Percentiles rank a stretch among this genome's conserved stretches.
Evolutionary conservation across 257 asterid genomes (phyloP).

Genomic region (Buddleja alternifolia): DNA sequence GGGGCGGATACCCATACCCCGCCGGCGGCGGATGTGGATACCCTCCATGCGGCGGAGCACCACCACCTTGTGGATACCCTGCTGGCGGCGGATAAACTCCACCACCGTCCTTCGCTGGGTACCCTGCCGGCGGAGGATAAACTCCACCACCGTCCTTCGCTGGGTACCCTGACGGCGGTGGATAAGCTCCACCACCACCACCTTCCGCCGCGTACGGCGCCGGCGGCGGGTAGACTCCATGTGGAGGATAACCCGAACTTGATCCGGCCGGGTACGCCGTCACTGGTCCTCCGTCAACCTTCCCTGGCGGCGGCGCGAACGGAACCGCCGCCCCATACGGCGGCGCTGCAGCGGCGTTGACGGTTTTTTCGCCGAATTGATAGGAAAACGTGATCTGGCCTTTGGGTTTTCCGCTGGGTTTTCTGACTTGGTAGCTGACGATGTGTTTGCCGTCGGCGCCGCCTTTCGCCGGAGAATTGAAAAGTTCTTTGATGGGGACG

Average conservation of each 20-base stretch:
- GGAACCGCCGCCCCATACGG: slow-evolving; percentile 29
- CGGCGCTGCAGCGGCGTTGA: slow-evolving; percentile 28
- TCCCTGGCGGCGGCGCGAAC: slow-evolving; percentile 19
- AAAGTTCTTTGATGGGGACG: slow-evolving; percentile 75
- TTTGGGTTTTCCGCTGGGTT: slow-evolving; percentile 78
- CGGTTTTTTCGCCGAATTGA: slow-evolving; percentile 50
- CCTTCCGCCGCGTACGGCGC: slow-evolving; percentile 13
- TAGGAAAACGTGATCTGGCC: slow-evolving; percentile 75
- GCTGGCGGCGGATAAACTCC: slow-evolving; percentile 25
- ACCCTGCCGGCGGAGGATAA: slow-evolving; percentile 32
- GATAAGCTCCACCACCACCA: slow-evolving; percentile 23
- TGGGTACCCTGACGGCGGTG: slow-evolving; percentile 39
- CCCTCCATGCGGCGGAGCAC: slow-evolving; percentile 36
- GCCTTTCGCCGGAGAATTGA: slow-evolving; percentile 49
- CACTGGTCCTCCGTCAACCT: slow-evolving; percentile 35
- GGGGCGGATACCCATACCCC: slow-evolving; percentile 33
- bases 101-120: slow-evolving; percentile 23
- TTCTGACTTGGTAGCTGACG: slow-evolving; percentile 80
- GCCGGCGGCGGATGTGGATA: not conserved
- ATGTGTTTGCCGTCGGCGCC: slow-evolving; percentile 44
- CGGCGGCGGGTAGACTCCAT: slow-evolving; percentile 47
- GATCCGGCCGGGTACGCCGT: slow-evolving; percentile 64
- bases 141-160: slow-evolving; percentile 4
- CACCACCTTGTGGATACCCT: slow-evolving; percentile 26
- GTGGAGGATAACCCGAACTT: slow-evolving; percentile 51